phyloP scores from a whole-genome alignment of 805 yeast species.

The Yamadazyma akitaensis region DNA sequence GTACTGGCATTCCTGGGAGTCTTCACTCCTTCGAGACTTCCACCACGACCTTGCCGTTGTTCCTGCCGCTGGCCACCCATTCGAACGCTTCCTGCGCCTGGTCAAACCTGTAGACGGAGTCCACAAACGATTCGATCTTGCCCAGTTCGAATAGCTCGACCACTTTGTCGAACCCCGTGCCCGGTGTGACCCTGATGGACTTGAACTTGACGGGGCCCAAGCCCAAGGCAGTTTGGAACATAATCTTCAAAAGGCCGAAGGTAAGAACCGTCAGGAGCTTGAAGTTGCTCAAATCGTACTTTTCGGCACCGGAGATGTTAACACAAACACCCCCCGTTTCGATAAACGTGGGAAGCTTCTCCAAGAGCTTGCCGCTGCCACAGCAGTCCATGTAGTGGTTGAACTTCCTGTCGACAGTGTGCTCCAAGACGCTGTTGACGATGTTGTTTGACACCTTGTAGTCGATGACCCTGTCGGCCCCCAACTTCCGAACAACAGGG shows the following conservation, averaged over 20 bases:
- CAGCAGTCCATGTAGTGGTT: conserved; percentile 65
- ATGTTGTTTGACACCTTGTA: conserved; percentile 46
- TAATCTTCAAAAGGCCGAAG: conserved; percentile 5
- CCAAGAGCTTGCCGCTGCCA: conserved; percentile 54
- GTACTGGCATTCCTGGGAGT: too few species aligned
- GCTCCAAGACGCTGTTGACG: conserved; percentile 31
- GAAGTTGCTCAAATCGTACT: conserved; percentile 12
- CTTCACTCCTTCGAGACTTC: conserved; percentile 15
- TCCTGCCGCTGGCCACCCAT: conserved; percentile 42
- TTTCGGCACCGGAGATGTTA: conserved; percentile 56
- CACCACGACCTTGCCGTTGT: conserved; percentile 68
- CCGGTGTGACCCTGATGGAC: not conserved
- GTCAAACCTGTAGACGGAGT: conserved; percentile 48
- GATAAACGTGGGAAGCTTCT: conserved; percentile 39
- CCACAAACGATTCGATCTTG: conserved; percentile 46
- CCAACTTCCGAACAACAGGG: conserved; percentile 43
- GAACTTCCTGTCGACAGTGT: conserved; percentile 38
- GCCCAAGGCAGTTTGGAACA: not conserved
- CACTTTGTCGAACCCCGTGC: conserved; percentile 18
- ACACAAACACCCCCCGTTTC: conserved; percentile 48
- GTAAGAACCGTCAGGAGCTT: not conserved
- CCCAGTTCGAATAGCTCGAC: conserved; percentile 45
- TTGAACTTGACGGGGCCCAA: not conserved
- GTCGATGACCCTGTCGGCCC: conserved; percentile 59
- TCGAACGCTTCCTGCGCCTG: conserved; percentile 52